Percentiles rank a stretch among this genome's conserved stretches.
Conservation (phyloP, 306 rosid genomes). For the Phaseolus lunatus region DNA sequence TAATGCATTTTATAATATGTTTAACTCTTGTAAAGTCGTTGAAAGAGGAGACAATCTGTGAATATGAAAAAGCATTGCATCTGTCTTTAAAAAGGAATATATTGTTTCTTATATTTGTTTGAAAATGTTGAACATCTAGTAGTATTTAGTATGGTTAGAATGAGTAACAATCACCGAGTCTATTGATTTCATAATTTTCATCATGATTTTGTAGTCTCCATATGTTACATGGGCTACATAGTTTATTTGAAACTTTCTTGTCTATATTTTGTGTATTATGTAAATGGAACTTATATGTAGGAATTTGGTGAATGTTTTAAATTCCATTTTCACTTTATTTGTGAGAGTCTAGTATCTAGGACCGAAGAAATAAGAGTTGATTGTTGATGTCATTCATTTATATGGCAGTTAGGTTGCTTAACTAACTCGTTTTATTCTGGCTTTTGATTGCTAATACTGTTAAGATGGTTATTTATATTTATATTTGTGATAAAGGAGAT, state of each 20-base stretch:
- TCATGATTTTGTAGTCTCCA: conserved; percentile 20
- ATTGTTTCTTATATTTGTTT: conserved; percentile 1
- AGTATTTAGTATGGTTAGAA: conserved; percentile 1
- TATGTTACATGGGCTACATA: conserved; percentile 6
- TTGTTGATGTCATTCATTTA: not conserved
- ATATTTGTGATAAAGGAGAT: conserved; percentile 62
- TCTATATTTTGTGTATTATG: conserved; percentile 22
- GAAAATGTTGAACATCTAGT: not conserved
- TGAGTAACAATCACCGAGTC: not conserved
- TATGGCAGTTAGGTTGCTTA: conserved; percentile 20
- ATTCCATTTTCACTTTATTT: conserved; percentile 20
- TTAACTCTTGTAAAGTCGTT: not conserved
- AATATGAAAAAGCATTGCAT: conserved; percentile 23
- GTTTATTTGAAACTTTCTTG: conserved; percentile 5
- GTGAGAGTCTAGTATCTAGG: conserved; percentile 21
- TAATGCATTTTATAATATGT: conserved; percentile 27
- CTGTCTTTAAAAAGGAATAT: conserved; percentile 26
- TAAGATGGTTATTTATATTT: conserved; percentile 27
- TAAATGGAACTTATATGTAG: conserved; percentile 10
- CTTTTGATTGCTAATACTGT: conserved; percentile 33
- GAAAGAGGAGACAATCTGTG: conserved; percentile 10
- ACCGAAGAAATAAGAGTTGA: not conserved
- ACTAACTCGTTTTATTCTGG: conserved; percentile 1
- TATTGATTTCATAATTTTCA: conserved; percentile 32
- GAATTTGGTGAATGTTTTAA: conserved; percentile 28